A percentile compares a stretch with the other conserved stretches of the same genome.
Evolutionary conservation across 2,329 filamentous ascomycete species (phyloP).

Genomic region (Plectosphaerella plurivora): DNA sequence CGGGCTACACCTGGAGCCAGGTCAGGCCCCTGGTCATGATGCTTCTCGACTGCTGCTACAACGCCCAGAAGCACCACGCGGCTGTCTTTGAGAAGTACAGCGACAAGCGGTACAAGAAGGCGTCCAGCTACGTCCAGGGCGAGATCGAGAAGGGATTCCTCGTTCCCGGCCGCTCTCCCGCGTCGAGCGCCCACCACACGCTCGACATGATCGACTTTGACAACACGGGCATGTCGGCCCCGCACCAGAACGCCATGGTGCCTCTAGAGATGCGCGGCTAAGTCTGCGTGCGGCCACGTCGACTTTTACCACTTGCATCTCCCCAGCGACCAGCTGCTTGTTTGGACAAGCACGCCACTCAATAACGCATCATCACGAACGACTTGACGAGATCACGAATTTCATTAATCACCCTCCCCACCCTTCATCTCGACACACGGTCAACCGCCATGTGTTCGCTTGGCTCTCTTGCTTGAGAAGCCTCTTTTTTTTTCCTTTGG

Average conservation of each 20-base stretch:
- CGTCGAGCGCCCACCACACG: constrained; percentile 14
- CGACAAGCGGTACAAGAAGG: constrained; percentile 81
- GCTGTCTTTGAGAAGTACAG: constrained; percentile 92
- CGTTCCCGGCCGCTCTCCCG: constrained; percentile 42
- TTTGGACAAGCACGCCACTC: neutral
- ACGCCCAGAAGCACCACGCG: constrained; percentile 73
- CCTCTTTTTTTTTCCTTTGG: constrained; percentile 3
- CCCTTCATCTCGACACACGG: no score
- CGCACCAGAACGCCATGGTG: constrained; percentile 6
- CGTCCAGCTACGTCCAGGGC: constrained; percentile 72
- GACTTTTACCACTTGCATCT: neutral
- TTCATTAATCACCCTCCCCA: neutral
- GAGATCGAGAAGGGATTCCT: constrained; percentile 62
- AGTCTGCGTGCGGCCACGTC: neutral
- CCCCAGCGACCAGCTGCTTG: neutral
- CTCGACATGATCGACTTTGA: constrained; percentile 10
- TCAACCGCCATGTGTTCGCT: no score
- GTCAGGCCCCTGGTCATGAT: constrained; percentile 71
- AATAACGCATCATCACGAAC: neutral
- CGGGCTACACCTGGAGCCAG: constrained; percentile 85
- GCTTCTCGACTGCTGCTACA: constrained; percentile 83
- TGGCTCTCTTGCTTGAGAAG: no score
- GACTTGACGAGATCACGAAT: neutral
- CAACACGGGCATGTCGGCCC: constrained; percentile 2
- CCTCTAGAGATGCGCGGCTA: constrained; percentile 10